These are phyloP conservation scores for Boletus eberwhitei DNA, from an alignment of 768 basidiomycete genomes.

Conservation along the genomic window DNA sequence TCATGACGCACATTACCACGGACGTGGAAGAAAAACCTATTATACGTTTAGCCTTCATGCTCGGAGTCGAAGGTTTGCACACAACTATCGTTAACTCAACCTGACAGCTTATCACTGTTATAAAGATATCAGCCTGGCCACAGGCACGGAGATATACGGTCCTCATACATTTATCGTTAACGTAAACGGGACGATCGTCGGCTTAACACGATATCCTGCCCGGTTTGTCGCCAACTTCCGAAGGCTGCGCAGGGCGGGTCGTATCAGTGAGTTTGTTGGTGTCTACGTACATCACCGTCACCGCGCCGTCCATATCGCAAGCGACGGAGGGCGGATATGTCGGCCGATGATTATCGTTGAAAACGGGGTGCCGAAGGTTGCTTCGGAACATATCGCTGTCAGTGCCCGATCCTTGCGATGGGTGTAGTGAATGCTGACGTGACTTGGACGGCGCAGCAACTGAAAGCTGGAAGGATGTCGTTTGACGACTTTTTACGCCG, in stretches of 20 bases:
- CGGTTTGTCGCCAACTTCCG: conserved; percentile 91
- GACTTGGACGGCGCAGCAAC: conserved; percentile 44
- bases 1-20: conserved; percentile 99
- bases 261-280: conserved; percentile 94
- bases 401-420: conserved; percentile 1
- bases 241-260: conserved; percentile 84
- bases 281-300: conserved; percentile 97
- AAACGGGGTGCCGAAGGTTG: conserved; percentile 70
- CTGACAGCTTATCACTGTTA: conserved; percentile 13
- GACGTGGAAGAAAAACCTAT: conserved; percentile 97
- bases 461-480: conserved; percentile 72
- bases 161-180: conserved; percentile 91
- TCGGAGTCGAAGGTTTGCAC: conserved; percentile 89
- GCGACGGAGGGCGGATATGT: conserved; percentile 97
- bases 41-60: conserved; percentile 82
- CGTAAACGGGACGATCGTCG: conserved; percentile 94
- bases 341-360: conserved; percentile 97
- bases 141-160: conserved; percentile 96
- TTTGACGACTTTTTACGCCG: conserved; percentile 94
- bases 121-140: conserved; percentile 83
- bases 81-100: conserved; percentile 4
- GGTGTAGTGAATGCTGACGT: conserved; percentile 1
- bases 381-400: conserved; percentile 76
- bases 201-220: conserved; percentile 80
- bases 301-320: conserved; percentile 89